Evolutionary conservation across 2,329 filamentous ascomycete species (phyloP).

Genomic region (Arthrinium puccinioides): DNA sequence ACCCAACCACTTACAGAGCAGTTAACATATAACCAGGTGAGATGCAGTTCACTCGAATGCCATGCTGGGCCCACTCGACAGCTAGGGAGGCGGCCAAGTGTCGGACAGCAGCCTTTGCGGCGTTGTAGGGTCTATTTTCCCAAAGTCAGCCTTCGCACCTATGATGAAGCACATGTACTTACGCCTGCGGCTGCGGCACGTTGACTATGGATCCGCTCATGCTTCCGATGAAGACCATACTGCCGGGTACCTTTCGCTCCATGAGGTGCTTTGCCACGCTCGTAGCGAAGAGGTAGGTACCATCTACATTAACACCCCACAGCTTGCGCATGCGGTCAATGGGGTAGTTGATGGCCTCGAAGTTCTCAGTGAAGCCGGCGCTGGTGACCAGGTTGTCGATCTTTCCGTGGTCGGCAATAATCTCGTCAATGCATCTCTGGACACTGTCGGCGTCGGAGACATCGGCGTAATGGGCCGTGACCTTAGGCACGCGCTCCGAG

Average conservation of each 20-base stretch:
- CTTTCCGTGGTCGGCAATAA: constrained; percentile 65
- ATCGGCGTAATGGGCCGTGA: constrained; percentile 86
- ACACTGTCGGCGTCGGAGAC: constrained; percentile 78
- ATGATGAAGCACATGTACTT: constrained; percentile 18
- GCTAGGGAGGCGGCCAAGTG: constrained; percentile 83
- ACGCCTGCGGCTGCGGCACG: constrained; percentile 85
- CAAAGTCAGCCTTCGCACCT: neutral
- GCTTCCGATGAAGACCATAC: constrained; percentile 90
- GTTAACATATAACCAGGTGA: constrained; percentile 96
- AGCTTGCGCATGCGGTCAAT: constrained; percentile 88
- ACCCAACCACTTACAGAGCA: constrained; percentile 70
- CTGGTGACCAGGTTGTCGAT: constrained; percentile 92
- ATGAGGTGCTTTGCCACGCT: constrained; percentile 84
- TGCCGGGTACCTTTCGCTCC: constrained; percentile 69
- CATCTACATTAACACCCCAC: constrained; percentile 89
- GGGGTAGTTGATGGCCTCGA: constrained; percentile 84
- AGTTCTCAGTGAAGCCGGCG: constrained; percentile 96
- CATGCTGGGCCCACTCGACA: constrained; percentile 85
- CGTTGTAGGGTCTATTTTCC: constrained; percentile 71
- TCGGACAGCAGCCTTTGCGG: constrained; percentile 83
- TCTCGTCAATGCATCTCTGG: constrained; percentile 61
- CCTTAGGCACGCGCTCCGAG: constrained; percentile 63
- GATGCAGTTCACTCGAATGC: constrained; percentile 92
- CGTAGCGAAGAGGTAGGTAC: constrained; percentile 83
- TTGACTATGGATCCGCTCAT: constrained; percentile 95